Evolutionary conservation across 2,329 filamentous ascomycete genomes (phyloP), one percentile per base, ranked within the genome.

Genomic region (Aspergillus fumigatiaffinis): DNA sequence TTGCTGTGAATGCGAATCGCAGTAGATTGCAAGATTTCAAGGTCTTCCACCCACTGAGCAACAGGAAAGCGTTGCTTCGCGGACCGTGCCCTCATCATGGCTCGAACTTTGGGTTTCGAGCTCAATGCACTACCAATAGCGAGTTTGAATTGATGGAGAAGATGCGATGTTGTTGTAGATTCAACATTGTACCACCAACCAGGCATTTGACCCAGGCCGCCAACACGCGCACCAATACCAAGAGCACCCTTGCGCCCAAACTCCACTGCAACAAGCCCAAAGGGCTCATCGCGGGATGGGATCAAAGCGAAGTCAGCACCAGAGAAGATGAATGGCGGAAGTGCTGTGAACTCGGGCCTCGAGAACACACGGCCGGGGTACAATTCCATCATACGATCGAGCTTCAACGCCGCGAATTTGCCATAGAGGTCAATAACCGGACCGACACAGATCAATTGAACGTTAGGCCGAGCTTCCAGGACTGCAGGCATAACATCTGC

Each of bases 101-200:
- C 82, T 54, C 86, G 76, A 26, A 81, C 81, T 38, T 83, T 76
- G 14, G 73, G 72, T 61, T 82, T 83, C 1, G 84, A 86, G 53
- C 77, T 81, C 54, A 88, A 69, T 1, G 86, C 86, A 52, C 79
- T 79, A n/a, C 82, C 74, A 60, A 88, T 87, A 12, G 86, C 84
- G 61, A 80, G 77, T 68, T 84, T 85, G 76, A 88, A 88, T 67
- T 88, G 86, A 49, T 83, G 81, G 54, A 88, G 76, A 47, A 87
- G 73, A 73, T 88, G 86, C 47, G 80, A 80, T 0, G 85, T 86
- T 1, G 83, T 83, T 5, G 80, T 85, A 0, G 84, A 87, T 68
- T 88, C 86, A 55, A 88, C 82, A 0, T 86, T 87, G 69, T 84
- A 88, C 86, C 86, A 88, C 82, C 85, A 88, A 25, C 86, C 86